Conservation (phyloP, 75 land plant genomes). For the Selaginella moellendorffii region DNA sequence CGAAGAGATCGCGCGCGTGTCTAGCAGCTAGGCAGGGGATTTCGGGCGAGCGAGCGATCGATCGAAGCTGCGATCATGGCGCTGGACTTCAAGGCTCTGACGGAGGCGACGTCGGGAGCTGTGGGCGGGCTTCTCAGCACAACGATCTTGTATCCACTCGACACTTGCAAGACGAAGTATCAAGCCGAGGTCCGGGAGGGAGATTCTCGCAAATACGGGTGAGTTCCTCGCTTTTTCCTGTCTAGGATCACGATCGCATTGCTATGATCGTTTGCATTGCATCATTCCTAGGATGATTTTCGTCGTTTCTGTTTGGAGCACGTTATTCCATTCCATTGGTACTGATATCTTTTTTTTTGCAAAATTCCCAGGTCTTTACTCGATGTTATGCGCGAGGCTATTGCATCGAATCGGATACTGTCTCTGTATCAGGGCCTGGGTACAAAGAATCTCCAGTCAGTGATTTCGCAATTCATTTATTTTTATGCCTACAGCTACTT, state of each 20-base stretch:
- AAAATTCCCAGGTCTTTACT: slow-evolving; percentile 41
- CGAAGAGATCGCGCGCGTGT: too few relatives aligned
- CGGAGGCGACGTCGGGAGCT: slow-evolving; percentile 93
- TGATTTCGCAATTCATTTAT: slow-evolving; percentile 67
- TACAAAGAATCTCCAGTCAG: slow-evolving; percentile 75
- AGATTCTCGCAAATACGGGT: slow-evolving; percentile 65
- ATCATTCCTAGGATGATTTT: too few relatives aligned
- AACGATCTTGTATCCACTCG: slow-evolving; percentile 77
- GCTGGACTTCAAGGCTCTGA: slow-evolving; percentile 52
- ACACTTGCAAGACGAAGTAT: slow-evolving; percentile 91
- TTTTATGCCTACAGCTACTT: slow-evolving; percentile 84
- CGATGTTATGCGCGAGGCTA: slow-evolving; percentile 76
- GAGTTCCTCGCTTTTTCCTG: neutral
- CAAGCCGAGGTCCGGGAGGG: slow-evolving; percentile 69
- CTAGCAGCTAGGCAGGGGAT: too few relatives aligned
- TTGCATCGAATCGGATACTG: slow-evolving; percentile 30
- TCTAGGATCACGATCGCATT: neutral
- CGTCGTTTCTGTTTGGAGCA: too few relatives aligned
- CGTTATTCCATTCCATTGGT: neutral
- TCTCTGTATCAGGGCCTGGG: slow-evolving; percentile 87
- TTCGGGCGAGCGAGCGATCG: too few relatives aligned
- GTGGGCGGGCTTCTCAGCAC: slow-evolving; percentile 88
- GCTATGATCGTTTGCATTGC: neutral
- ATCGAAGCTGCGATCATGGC: too few relatives aligned
- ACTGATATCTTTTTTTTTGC: neutral